phyloP scores from a whole-genome alignment of 441 rosid species.

The Gossypium schwendimanii region DNA sequence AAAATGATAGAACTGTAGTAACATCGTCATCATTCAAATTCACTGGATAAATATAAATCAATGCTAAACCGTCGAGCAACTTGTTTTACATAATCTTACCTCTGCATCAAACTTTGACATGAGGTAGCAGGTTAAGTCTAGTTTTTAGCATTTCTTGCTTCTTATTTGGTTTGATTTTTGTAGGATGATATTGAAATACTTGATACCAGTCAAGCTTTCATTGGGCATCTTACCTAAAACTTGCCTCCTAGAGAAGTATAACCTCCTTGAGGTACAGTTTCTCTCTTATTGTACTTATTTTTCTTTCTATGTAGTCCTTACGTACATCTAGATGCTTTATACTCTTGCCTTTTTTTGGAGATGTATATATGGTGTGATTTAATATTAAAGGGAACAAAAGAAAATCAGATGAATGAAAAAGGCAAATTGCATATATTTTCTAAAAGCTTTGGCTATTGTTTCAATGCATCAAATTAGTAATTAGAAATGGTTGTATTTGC shows the following conservation, averaged over 20 bases:
- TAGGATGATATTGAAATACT: slow-evolving; percentile 91
- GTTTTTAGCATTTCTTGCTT: slow-evolving; percentile 5
- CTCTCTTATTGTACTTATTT: not conserved
- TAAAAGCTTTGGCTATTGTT: not conserved
- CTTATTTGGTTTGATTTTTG: slow-evolving; percentile 8
- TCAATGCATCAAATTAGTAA: not conserved
- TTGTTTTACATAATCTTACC: not conserved
- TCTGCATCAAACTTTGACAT: not conserved
- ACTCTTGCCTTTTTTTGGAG: not conserved
- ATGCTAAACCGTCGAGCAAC: not conserved
- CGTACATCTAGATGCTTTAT: not conserved
- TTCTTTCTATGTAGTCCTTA: slow-evolving; percentile 1
- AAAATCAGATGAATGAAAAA: not conserved
- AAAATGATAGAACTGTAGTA: not conserved
- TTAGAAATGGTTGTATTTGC: slow-evolving; percentile 25
- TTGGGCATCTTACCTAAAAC: slow-evolving; percentile 64
- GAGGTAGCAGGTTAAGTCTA: not conserved
- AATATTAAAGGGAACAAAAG: not conserved
- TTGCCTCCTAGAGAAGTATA: slow-evolving; percentile 56
- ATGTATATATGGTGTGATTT: not conserved
- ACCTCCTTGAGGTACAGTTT: slow-evolving; percentile 59
- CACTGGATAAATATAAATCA: not conserved
- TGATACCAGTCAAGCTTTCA: slow-evolving; percentile 90
- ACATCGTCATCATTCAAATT: not conserved
- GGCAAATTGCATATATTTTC: not conserved